Conservation (phyloP, 2,329 filamentous ascomycete species). For the Botrytis deweyae region DNA sequence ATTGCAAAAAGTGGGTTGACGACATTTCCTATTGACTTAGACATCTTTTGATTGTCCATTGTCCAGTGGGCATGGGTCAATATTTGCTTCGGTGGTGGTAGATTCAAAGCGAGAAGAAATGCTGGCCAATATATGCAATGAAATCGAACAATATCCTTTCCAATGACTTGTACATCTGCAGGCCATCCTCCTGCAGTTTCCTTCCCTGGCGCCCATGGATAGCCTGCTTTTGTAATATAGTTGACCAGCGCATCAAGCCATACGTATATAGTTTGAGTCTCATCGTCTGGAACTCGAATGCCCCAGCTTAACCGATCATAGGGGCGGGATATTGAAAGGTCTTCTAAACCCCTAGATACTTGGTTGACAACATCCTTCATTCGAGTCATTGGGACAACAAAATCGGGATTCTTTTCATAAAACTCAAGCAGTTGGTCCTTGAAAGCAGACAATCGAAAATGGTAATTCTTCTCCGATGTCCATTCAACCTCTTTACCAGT, state of each 20-base stretch:
- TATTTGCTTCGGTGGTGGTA: constrained; percentile 76
- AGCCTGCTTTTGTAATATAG: constrained; percentile 85
- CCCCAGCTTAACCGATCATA: constrained; percentile 79
- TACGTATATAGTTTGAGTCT: constrained; percentile 89
- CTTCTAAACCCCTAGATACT: constrained; percentile 75
- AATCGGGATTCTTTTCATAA: constrained; percentile 74
- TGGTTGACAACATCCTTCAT: constrained; percentile 78
- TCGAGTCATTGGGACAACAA: constrained; percentile 69
- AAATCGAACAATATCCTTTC: constrained; percentile 95
- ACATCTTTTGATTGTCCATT: constrained; percentile 89
- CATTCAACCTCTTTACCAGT: constrained; percentile 93
- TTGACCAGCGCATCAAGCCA: constrained; percentile 97
- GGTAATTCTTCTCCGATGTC: constrained; percentile 90
- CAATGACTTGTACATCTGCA: constrained; percentile 86
- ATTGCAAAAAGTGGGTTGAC: constrained; percentile 93
- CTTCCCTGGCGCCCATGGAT: constrained; percentile 70
- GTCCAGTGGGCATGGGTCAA: constrained; percentile 96
- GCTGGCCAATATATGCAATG: constrained; percentile 99
- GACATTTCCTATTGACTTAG: constrained; percentile 91
- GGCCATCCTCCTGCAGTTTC: constrained; percentile 74
- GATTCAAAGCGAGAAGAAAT: constrained; percentile 81
- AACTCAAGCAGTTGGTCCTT: constrained; percentile 75
- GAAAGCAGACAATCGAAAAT: constrained; percentile 86
- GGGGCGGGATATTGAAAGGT: constrained; percentile 87
- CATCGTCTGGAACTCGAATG: constrained; percentile 81